Evolutionary conservation across 148 eudicot genomes (phyloP), one percentile per base, ranked within the genome.

Genomic region (Rhododendron kiyosumense): DNA sequence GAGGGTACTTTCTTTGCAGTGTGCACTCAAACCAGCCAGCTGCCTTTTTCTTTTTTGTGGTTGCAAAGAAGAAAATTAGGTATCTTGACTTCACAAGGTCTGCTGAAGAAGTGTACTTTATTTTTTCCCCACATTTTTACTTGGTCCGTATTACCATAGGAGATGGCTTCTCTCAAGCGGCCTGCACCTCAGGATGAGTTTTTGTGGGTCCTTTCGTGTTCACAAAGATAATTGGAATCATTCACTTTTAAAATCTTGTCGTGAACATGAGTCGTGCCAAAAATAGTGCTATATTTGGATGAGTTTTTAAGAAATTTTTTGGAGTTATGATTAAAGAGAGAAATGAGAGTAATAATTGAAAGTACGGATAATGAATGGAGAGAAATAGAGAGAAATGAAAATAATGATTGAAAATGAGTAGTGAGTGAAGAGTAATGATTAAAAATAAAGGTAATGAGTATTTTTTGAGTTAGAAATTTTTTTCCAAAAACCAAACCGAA

Each of bases 31-130:
- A 75, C 17, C 76, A 71, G 76, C 71, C 86, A 84, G 81, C 86
- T 84, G 86, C 81, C 82, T 9, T 46, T 77, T 77, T 41, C 26
- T 49, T 77, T 49, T 36, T 36, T 36, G 3, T 77, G 46, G 82
- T 59, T 85, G 82, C 80, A 43, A 41, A 26, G 20, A 84, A 51
- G 67, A 13, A 22, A 74, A 61, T 7, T 73, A 36, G 43, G 82
- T 14, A 54, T 84, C 73, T 75, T 75, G 81, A 84, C 81, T 84
- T 84, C 79, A 54, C 74, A 81, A 41, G 81, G 81, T 34, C 51
- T 76, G 78, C 76, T 1, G 38, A 54, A 61, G 76, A 84, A 61
- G 73, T 71, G 65, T 49, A 83, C 85, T 28, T 17, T n/a, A 32
- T 26, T 7, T 20, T 48, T 65, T 14, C 0, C 45, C 45, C 45